Base-by-base conservation (phyloP, 441 rosid genomes). In the Syzygium malaccense region DNA sequence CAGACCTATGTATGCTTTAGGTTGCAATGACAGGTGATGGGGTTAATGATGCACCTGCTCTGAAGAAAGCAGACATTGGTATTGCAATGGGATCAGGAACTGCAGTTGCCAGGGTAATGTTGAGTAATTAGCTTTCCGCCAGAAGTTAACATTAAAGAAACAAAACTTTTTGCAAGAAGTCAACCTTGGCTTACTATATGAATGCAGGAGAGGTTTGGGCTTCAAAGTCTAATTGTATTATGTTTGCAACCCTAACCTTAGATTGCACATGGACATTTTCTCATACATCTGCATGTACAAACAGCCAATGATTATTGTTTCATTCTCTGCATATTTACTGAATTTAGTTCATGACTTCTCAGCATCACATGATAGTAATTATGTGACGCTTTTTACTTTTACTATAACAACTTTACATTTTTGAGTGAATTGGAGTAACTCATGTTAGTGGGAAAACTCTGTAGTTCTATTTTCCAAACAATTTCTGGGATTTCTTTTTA, bases 11-110 rank as follows among this genome's bases (percentile, higher is more conserved):
- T 45, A 78, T 78, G 53, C 84, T 45, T 87, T 91, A 98, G 99
- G 99, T 98, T 92, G 99, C 99, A 90, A 97, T 98, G 99, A 98
- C 99, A 89, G 99, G 99, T 88, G 99, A 98, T 91, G 99, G 99
- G 87, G 99, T 98, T 87, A 98, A 98, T 92, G 99, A 98, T 95
- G 99, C 99, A 89, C 99, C 99, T 91, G 99, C 99, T 23, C 89
- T 98, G 64, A 98, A 96, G 95, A 98, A 97, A 94, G 99, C 99
- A 89, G 95, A 98, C 92, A 98, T 98, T 88, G 99, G 99, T 89
- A 94, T 98, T 92, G 99, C 99, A 85, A 98, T 98, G 99, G 99
- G 99, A 90, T 98, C 99, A 91, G 99, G 99, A 93, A 98, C 99
- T 89, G 99, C 99, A 86, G 99, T 97, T 92, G 99, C 99, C 78